Base-by-base conservation (phyloP, 129 eudicot species). In the Tagetes erecta region DNA sequence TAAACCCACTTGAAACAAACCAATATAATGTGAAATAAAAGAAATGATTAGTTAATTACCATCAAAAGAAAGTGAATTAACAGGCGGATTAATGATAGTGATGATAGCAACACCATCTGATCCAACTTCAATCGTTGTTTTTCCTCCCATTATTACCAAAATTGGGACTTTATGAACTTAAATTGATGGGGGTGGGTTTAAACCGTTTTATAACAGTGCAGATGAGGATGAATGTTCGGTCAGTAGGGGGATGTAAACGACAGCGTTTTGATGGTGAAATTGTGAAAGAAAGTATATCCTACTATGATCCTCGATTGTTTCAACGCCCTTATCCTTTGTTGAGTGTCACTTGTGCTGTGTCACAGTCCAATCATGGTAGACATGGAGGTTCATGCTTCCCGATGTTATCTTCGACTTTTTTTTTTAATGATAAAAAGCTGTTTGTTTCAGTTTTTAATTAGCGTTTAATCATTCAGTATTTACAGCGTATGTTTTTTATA, bases 71-170 rank as follows among this genome's bases (percentile, higher is more conserved):
- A 94, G 99, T 64, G 99, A 94, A 85, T 94, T 94, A 68, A 94
- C 99, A 34, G 99, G 99, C 58, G 99, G 99, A 57, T 94, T 94
- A 58, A 85, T 68, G 84, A 94, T 87, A 78, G 99, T 91, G 87
- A 94, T 91, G 79, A 94, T 39, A 42, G 93, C 99, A 3, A 94
- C 97, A 10, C 99, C 99, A 80, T 91, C 99, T 33, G 93, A 78
- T 36, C 97, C 99, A 70, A 94, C 99, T 72, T 90, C 89, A 46
- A 94, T 84, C 30, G 89, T 81, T 27, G 99, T 82, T 55, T 81
- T 84, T 78, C 97, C 86, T 70, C 86, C 88, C 81, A 82, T 84
- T 20, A 2, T 53, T 11, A 36, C 68, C 7, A 52, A 68, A 66
- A 76, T 55, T 57, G n/a, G 7, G 56, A 31, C 20, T 38, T 41